Percentiles rank a stretch among this genome's conserved stretches.
phyloP scores from a whole-genome alignment of 352 stramenopile species.

The Phytopythium helicoides region DNA sequence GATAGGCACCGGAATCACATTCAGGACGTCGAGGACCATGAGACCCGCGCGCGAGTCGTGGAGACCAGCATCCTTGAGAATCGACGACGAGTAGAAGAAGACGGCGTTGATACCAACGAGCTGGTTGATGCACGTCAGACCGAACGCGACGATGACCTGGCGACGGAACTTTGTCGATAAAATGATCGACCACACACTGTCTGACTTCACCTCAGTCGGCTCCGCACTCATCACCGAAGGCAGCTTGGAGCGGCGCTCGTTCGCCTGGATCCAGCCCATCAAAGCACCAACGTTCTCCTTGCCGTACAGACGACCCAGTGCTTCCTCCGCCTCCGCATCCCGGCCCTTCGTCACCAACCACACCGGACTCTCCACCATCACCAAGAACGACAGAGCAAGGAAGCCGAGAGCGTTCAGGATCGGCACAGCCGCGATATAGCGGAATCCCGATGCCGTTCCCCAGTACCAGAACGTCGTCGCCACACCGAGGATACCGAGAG shows the following conservation, averaged over 20 bases:
- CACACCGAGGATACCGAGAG: constrained; percentile 40
- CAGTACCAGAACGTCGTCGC: constrained; percentile 50
- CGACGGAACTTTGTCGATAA: constrained; percentile 26
- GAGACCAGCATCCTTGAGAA: constrained; percentile 53
- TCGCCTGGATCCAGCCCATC: constrained; percentile 29
- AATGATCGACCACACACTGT: constrained; percentile 16
- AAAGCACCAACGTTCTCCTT: constrained; percentile 26
- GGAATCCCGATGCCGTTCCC: constrained; percentile 40
- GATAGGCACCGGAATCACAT: constrained; percentile 36
- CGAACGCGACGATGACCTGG: constrained; percentile 40
- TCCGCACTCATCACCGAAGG: constrained; percentile 14
- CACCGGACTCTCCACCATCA: constrained; percentile 44
- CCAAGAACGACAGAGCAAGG: constrained; percentile 22
- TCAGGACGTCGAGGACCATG: constrained; percentile 51
- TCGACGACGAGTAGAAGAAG: constrained; percentile 63
- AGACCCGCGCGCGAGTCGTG: constrained; percentile 39
- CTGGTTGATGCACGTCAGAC: constrained; percentile 43
- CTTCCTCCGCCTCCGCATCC: constrained; percentile 20
- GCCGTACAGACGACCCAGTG: constrained; percentile 26
- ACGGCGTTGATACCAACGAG: constrained; percentile 64
- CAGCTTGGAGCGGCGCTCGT: constrained; percentile 19
- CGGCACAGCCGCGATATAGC: constrained; percentile 43
- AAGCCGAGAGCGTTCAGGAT: constrained; percentile 24
- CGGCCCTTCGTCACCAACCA: constrained; percentile 38
- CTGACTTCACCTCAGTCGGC: constrained; percentile 7